A percentile compares a stretch with the other conserved stretches of the same genome.
These are phyloP conservation scores for Xerocomus nothofagi DNA, from an alignment of 1,284 basidiomycete genomes.

Conservation along the genomic window DNA sequence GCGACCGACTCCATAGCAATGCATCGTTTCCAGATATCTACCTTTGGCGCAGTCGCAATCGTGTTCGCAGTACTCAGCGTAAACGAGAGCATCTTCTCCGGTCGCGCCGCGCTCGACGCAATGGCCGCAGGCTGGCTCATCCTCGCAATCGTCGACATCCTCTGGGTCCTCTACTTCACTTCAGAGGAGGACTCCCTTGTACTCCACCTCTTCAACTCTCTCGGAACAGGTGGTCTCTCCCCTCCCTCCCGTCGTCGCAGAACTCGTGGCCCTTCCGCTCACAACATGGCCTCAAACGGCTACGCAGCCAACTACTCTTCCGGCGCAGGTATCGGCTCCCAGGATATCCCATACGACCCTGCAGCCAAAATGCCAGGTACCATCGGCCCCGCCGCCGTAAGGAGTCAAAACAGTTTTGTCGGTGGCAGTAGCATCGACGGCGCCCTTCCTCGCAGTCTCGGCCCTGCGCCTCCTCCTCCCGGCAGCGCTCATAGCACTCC, in stretches of 20 bases:
- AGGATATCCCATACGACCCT: constrained; percentile 57
- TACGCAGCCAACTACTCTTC: constrained; percentile 57
- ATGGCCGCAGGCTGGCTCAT: constrained; percentile 95
- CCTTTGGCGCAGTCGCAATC: constrained; percentile 84
- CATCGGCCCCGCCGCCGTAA: constrained; percentile 44
- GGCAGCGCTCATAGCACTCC: constrained; percentile 49
- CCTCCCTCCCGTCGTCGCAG: constrained; percentile 73
- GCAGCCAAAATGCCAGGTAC: constrained; percentile 49
- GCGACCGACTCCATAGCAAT: constrained; percentile 82
- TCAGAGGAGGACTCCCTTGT: constrained; percentile 90
- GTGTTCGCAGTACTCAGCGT: constrained; percentile 86
- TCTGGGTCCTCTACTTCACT: constrained; percentile 97
- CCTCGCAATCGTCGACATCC: constrained; percentile 84
- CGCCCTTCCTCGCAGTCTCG: constrained; percentile 46
- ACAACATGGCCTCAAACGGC: constrained; percentile 65
- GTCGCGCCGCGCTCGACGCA: constrained; percentile 62
- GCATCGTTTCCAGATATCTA: constrained; percentile 85
- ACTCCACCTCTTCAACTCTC: constrained; percentile 80
- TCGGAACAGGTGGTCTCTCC: constrained; percentile 85
- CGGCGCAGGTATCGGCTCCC: constrained; percentile 64
- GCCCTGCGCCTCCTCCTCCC: constrained; percentile 26
- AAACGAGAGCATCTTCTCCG: constrained; percentile 62
- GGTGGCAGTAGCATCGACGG: constrained; percentile 51
- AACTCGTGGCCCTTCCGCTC: constrained; percentile 58
- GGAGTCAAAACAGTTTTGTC: constrained; percentile 66